phyloP scores from a whole-genome alignment of 176 grass and related monocot genomes.

The Oropetium thomaeum region DNA sequence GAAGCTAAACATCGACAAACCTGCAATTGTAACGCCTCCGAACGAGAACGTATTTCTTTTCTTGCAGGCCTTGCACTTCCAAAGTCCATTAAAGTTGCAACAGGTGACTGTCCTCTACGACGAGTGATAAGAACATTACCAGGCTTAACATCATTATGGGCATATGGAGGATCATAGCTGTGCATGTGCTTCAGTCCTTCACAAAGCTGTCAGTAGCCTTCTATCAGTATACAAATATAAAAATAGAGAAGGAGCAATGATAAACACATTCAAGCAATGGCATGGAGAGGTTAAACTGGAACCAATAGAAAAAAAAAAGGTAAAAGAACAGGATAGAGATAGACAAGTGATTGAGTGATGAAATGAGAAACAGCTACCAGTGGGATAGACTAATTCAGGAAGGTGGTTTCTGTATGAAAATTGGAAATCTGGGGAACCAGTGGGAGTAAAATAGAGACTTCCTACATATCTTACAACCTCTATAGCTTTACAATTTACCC shows the following conservation, averaged over 20 bases:
- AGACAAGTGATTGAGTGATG: not conserved
- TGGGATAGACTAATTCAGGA: no score
- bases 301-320: not conserved
- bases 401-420: not conserved
- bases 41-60: conserved; percentile 76
- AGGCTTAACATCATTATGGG: conserved; percentile 96
- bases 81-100: conserved; percentile 97
- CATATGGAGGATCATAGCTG: conserved; percentile 84
- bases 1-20: conserved; percentile 34
- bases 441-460: not conserved
- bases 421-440: not conserved
- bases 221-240: conserved; percentile 18
- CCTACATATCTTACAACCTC: not conserved
- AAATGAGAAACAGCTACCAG: no score
- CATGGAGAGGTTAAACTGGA: not conserved
- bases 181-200: conserved; percentile 97
- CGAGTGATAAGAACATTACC: conserved; percentile 88
- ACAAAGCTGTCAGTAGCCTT: conserved; percentile 55
- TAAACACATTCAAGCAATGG: not conserved
- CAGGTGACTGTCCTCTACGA: conserved; percentile 57
- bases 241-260: not conserved
- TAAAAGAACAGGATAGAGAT: not conserved
- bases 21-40: conserved; percentile 83
- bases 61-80: conserved; percentile 82
- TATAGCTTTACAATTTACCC: not conserved